Evolutionary conservation across 1,284 basidiomycete genomes (phyloP), one percentile per base, ranked within the genome.

Genomic region (Apiotrichum mycotoxinovorans): DNA sequence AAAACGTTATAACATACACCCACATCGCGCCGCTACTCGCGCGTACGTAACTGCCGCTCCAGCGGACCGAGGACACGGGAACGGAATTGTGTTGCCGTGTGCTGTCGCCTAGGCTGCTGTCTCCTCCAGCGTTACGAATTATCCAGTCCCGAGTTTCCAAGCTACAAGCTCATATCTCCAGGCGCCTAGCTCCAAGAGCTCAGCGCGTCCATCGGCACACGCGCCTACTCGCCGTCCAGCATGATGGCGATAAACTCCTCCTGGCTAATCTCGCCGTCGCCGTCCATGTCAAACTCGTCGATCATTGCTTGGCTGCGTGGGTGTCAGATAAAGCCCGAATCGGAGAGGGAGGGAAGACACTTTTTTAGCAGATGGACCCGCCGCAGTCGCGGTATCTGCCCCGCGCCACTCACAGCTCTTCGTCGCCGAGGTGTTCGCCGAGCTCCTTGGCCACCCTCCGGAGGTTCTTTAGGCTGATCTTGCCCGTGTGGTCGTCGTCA

Each of bases 241-340:
- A 98, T 95, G 75, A 98, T 97, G 46, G 90, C 88, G 47, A 78
- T 67, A 58, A 79, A 79, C 60, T 79, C 78, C 56, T 75, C 68
- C 52, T 80, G 89, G 74, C 87, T 93, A 74, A 98, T 98, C 79
- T 95, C 94, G 23, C 94, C 93, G 69, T 99, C 95, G 75, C 95
- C 89, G 79, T 99, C 95, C 37, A 99, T 84, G 77, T 99, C 95
- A 71, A 99, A 99, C 79, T 99, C 96, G 71, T 98, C 96, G 70
- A 99, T 99, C 95, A 99, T 99, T 22, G 95, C 96, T 85, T 97
- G 91, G 65, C 94, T 98, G 69, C 14, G n/a, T n/a, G 49, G 26
- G 5, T 2, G 47, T 38, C n/a, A 26, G 17, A 18, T 44, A 12
- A 34, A 20, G n/a, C n/a, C n/a, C n/a, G n/a, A n/a, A n/a, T n/a